Conservation (phyloP, 1,284 basidiomycete genomes). For the Neonothopanus nambi region DNA sequence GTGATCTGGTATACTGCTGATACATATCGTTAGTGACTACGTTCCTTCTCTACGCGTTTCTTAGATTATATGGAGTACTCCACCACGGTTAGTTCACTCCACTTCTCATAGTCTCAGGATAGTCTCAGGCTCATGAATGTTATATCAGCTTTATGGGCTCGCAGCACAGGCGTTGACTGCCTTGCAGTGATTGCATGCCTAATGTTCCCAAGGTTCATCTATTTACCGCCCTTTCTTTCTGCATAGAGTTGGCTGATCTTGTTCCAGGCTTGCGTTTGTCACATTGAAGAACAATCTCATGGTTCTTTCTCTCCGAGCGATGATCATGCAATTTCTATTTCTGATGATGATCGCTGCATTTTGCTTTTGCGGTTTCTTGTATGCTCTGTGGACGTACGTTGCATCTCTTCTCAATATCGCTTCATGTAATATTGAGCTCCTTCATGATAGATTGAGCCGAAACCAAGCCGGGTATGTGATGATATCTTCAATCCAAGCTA, state of each 20-base stretch:
- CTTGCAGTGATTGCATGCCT: slow-evolving; percentile 81
- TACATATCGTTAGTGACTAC: slow-evolving; percentile 56
- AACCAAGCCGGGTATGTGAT: slow-evolving; percentile 53
- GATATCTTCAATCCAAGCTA: neutral
- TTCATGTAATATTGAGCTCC: slow-evolving; percentile 8
- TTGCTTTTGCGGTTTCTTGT: slow-evolving; percentile 88
- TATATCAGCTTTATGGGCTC: slow-evolving; percentile 57
- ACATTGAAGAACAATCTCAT: slow-evolving; percentile 86
- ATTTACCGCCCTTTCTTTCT: neutral
- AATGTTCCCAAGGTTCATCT: slow-evolving; percentile 75
- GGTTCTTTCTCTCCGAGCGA: slow-evolving; percentile 76
- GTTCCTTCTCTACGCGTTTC: slow-evolving; percentile 71
- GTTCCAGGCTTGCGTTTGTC: slow-evolving; percentile 76
- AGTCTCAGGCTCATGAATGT: slow-evolving; percentile 4
- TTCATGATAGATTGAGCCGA: slow-evolving; percentile 53
- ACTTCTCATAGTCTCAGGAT: neutral
- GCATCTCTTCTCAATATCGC: neutral
- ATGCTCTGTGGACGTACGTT: slow-evolving; percentile 86
- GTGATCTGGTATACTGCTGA: slow-evolving; percentile 4
- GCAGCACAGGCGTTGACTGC: slow-evolving; percentile 66
- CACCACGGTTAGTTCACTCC: slow-evolving; percentile 47
- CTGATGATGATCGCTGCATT: slow-evolving; percentile 89
- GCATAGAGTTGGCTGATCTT: neutral
- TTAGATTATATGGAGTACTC: slow-evolving; percentile 74
- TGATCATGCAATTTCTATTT: slow-evolving; percentile 76